Evolutionary conservation across 345 rosid genomes (phyloP).

Genomic region (Kandelia obovata): DNA sequence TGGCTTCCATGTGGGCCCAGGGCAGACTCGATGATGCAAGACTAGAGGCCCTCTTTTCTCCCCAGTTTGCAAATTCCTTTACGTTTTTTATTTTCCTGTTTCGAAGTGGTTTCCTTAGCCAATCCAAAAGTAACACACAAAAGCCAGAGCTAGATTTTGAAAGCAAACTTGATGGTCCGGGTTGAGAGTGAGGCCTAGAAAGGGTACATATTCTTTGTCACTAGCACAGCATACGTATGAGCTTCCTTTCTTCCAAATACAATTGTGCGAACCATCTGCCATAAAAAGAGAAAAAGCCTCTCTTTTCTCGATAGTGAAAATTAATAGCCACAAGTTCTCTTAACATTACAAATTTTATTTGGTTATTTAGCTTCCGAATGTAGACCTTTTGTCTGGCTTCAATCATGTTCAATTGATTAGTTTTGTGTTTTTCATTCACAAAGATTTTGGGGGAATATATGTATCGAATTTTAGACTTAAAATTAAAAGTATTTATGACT

Average conservation of each 20-base stretch:
- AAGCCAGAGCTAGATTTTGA: slow-evolving; percentile 8
- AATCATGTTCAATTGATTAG: too few species aligned
- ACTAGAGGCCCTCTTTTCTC: background rate
- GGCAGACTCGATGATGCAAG: background rate
- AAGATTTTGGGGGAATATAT: too few species aligned
- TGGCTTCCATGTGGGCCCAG: slow-evolving; percentile 9
- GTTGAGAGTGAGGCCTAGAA: slow-evolving; percentile 5
- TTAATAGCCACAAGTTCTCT: too few species aligned
- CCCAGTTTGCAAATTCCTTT: slow-evolving; percentile 1
- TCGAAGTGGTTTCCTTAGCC: background rate
- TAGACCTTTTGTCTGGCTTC: too few species aligned
- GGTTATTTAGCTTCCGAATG: too few species aligned
- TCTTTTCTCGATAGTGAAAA: too few species aligned
- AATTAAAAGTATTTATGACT: too few species aligned
- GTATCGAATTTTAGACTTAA: too few species aligned
- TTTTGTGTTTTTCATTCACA: too few species aligned
- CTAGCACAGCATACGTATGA: background rate
- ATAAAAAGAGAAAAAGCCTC: too few species aligned
- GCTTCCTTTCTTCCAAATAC: background rate
- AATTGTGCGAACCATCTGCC: too few species aligned
- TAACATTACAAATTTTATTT: too few species aligned
- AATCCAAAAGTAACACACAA: slow-evolving; percentile 11
- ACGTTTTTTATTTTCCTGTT: slow-evolving; percentile 15
- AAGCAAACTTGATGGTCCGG: slow-evolving; percentile 36
- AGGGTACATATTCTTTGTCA: slow-evolving; percentile 31